Base-by-base conservation (phyloP, 257 asterid genomes). In the Leptodermis oblonga region DNA sequence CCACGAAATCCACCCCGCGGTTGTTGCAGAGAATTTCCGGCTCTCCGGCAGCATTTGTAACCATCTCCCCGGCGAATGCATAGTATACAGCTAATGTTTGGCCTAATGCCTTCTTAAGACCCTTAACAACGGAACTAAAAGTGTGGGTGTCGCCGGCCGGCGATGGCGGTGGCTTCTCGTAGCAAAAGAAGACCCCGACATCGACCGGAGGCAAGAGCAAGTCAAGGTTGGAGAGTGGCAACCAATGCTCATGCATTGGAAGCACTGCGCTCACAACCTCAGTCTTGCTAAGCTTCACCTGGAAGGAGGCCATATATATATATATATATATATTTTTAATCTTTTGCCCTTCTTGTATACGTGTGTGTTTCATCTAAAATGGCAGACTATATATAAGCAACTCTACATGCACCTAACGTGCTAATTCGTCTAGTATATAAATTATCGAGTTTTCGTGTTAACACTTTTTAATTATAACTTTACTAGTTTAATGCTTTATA, bases 141-240 rank as follows among this genome's bases (percentile, higher is more conserved):
- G 83, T 23, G 23, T 26, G 54, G n/a, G n/a, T n/a, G n/a, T n/a
- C n/a, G 6, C 0, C 39, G 1, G 20, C 31, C 0, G 45, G 20
- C 0, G 34, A 5, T 26, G 46, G 14, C 5, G 65, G 25, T 7
- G 43, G 76, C 9, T 55, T 73, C 28, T 78, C 39, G 43, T 73
- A 89, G 76, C 92, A 89, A n/a, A 89, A 82, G 89, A 86, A 82
- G 36, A 87, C 74, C 4, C 84, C 82, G 34, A 86, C 74, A 23
- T 89, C 89, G 1, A 86, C 85, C 7, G 90, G 82, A 37, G 96
- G 96, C 67, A 87, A 51, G 31, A 87, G 89, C 67, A 87, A 67
- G 88, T 89, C 96, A 48, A 89, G 90, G 81, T 89, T 89, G 70
- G 96, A 87, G 3, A 79, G 87, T 51, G 90, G 90, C 53, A 87